Evolutionary conservation across 768 basidiomycete genomes (phyloP).

Genomic region (Mycena albidolilacea): DNA sequence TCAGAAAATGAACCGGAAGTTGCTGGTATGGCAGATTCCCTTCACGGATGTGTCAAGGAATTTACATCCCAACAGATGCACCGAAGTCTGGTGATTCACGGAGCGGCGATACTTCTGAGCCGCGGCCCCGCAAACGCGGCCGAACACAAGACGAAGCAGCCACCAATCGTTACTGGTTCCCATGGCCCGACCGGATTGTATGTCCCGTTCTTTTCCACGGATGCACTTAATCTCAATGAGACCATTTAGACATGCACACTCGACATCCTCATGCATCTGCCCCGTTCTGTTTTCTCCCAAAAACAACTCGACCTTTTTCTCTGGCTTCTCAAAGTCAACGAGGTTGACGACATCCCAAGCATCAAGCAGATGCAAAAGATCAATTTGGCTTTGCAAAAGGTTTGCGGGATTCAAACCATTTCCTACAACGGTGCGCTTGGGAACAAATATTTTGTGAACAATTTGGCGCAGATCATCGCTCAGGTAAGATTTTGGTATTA

Average conservation of each 20-base stretch:
- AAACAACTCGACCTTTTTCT: not conserved
- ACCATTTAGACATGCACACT: slow-evolving; percentile 2
- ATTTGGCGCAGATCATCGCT: not conserved
- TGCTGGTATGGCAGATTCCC: not conserved
- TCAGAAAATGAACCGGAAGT: not conserved
- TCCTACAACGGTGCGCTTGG: not conserved
- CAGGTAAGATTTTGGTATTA: not conserved
- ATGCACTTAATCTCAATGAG: not conserved
- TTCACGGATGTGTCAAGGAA: not conserved
- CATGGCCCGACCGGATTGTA: slow-evolving; percentile 1
- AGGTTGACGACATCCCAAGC: not conserved
- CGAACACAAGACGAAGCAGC: not conserved
- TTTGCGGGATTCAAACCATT: not conserved
- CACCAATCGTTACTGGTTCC: not conserved
- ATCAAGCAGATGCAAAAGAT: slow-evolving; percentile 11
- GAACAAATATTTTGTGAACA: too few relatives aligned
- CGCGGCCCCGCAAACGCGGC: not conserved
- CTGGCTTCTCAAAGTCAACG: not conserved
- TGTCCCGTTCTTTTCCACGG: not conserved
- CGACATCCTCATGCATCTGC: slow-evolving; percentile 9
- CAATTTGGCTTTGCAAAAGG: not conserved
- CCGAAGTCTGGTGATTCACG: not conserved
- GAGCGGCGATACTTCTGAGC: not conserved
- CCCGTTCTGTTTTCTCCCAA: slow-evolving; percentile 10
- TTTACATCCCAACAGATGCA: not conserved